Percentiles rank a stretch among this genome's conserved stretches.
Evolutionary conservation across 73 alveolate species (phyloP).

Genomic region (Blepharisma stoltei): DNA sequence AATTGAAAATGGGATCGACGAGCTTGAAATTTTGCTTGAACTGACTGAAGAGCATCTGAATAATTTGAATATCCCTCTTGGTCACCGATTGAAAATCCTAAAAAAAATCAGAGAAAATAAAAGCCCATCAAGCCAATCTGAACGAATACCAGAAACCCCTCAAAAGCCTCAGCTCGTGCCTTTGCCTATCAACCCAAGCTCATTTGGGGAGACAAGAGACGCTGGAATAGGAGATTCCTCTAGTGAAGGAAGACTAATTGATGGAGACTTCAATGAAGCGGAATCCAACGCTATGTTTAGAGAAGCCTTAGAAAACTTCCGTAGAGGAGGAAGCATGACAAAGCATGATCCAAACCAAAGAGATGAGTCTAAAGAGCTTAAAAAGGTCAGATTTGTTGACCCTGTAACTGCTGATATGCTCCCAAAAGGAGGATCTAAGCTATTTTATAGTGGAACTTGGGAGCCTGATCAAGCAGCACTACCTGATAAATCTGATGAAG

Average conservation of each 20-base stretch:
- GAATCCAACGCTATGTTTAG: slow-evolving; percentile 3
- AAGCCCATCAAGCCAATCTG: neutral
- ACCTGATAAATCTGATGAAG: slow-evolving; percentile 13
- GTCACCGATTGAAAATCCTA: slow-evolving; percentile 26
- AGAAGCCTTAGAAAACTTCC: slow-evolving; percentile 9
- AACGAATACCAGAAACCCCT: too few species aligned
- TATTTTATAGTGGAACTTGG: slow-evolving; percentile 16
- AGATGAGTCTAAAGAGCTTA: neutral
- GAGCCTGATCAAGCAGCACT: slow-evolving; percentile 25
- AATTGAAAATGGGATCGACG: slow-evolving; percentile 30
- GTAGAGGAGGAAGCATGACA: slow-evolving; percentile 12
- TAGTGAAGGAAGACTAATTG: neutral
- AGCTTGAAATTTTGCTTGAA: slow-evolving; percentile 24
- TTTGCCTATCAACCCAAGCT: too few species aligned
- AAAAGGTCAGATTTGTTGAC: slow-evolving; percentile 22
- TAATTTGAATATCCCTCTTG: slow-evolving; percentile 20
- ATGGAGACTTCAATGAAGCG: slow-evolving; percentile 11
- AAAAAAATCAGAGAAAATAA: slow-evolving; percentile 24
- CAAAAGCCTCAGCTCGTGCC: too few species aligned
- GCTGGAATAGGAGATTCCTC: too few species aligned
- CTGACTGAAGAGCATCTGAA: slow-evolving; percentile 3
- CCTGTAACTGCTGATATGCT: slow-evolving; percentile 19
- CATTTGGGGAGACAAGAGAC: too few species aligned
- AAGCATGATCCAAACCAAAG: neutral
- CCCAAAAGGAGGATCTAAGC: neutral